phyloP scores from a whole-genome alignment of 345 rosid species.

The Lenwebbia sp. region DNA sequence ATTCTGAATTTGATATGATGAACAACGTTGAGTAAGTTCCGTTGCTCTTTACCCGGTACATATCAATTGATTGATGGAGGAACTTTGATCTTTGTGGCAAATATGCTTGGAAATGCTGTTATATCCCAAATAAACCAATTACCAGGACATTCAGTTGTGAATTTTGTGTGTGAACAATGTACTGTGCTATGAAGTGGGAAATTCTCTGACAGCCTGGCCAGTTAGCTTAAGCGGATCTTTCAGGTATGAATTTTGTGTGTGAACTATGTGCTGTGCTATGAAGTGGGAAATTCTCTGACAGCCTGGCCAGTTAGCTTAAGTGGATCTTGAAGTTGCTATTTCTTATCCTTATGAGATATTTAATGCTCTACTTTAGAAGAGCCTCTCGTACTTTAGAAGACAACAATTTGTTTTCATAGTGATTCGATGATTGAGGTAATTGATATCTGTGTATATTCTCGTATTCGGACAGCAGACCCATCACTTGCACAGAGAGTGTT shows the following conservation, averaged over 20 bases:
- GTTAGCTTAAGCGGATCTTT: not conserved
- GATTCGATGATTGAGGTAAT: not conserved
- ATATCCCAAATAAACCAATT: not conserved
- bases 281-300: not conserved
- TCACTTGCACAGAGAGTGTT: not conserved
- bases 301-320: not conserved
- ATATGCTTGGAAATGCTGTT: not conserved
- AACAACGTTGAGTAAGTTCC: not conserved
- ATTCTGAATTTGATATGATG: not conserved
- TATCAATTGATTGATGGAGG: not conserved
- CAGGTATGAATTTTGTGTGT: not conserved
- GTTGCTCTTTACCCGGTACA: not conserved
- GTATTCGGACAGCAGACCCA: not conserved
- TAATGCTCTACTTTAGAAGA: not conserved
- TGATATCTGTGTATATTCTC: not conserved
- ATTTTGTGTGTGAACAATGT: not conserved
- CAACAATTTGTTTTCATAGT: not conserved
- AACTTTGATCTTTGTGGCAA: not conserved
- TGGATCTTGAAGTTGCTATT: not conserved
- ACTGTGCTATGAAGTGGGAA: not conserved
- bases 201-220: not conserved
- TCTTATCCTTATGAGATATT: not conserved
- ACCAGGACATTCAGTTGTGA: not conserved
- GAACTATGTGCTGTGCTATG: not conserved
- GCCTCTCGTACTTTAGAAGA: not conserved